A percentile compares a stretch with the other conserved stretches of the same genome.
These are phyloP conservation scores for Fusarium foetens DNA, from an alignment of 2,329 filamentous ascomycete genomes.

Conservation along the genomic window DNA sequence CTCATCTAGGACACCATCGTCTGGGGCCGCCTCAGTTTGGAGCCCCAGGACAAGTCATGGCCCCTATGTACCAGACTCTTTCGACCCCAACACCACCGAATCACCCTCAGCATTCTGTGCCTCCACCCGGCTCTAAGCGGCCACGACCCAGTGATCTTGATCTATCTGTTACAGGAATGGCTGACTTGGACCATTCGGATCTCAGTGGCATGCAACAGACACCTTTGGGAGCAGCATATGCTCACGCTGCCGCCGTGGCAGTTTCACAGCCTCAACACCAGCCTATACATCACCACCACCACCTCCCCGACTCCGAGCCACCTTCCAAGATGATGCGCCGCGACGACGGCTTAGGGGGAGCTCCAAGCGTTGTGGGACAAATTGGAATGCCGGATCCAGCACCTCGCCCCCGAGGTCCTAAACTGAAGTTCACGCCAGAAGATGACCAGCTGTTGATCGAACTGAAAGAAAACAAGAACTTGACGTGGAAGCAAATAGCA, in stretches of 20 bases:
- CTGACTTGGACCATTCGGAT: conserved; percentile 64
- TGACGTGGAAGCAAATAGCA: conserved; percentile 98
- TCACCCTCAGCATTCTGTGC: conserved; percentile 44
- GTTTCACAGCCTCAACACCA: conserved; percentile 52
- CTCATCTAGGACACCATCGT: conserved; percentile 63
- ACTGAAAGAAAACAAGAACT: conserved; percentile 91
- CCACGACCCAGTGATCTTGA: conserved; percentile 69
- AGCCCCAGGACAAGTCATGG: conserved; percentile 58
- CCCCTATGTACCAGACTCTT: conserved; percentile 63
- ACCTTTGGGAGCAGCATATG: conserved; percentile 63
- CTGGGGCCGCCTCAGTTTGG: conserved; percentile 66
- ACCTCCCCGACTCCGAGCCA: conserved; percentile 77
- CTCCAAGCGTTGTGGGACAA: conserved; percentile 87
- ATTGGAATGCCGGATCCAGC: conserved; percentile 88
- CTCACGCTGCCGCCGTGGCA: conserved; percentile 54
- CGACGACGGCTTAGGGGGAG: conserved; percentile 66
- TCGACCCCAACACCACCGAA: conserved; percentile 52
- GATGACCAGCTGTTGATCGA: conserved; percentile 90
- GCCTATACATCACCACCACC: conserved; percentile 82
- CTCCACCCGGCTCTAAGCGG: conserved; percentile 58
- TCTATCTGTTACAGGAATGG: conserved; percentile 61
- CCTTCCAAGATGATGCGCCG: conserved; percentile 74
- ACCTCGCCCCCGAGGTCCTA: conserved; percentile 82
- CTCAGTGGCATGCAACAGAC: conserved; percentile 66
- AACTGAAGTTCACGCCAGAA: conserved; percentile 92